These are phyloP conservation scores for Danielozyma ontarioensis DNA, from an alignment of 805 yeast genomes.

Conservation along the genomic window DNA sequence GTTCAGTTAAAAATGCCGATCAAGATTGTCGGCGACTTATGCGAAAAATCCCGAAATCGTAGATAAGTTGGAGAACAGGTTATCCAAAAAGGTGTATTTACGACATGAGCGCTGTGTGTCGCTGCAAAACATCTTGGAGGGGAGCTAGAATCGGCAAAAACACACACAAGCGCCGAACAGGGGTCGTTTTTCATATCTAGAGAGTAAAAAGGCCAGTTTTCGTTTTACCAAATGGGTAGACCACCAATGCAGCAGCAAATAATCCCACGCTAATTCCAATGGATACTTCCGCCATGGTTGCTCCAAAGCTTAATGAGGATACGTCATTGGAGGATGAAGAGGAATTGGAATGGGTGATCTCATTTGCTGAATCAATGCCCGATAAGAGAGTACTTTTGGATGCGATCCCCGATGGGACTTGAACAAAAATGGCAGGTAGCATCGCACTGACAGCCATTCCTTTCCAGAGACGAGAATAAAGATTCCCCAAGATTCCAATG, in stretches of 20 bases:
- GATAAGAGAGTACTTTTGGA: slow-evolving; percentile 79
- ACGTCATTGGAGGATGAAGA: slow-evolving; percentile 23
- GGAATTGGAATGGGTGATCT: slow-evolving; percentile 44
- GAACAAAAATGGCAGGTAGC: slow-evolving; percentile 93
- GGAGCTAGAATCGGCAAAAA: too few species aligned
- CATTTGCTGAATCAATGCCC: slow-evolving; percentile 73
- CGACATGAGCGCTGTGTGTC: too few species aligned
- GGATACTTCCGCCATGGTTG: slow-evolving; percentile 87
- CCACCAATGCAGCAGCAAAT: slow-evolving; percentile 83
- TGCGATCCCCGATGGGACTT: slow-evolving; percentile 93
- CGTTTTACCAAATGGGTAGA: slow-evolving; percentile 90
- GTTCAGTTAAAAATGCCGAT: too few species aligned
- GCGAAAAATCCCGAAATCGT: too few species aligned
- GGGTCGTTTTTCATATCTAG: too few species aligned
- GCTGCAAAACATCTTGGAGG: too few species aligned
- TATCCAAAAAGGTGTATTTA: too few species aligned
- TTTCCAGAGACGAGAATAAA: slow-evolving; percentile 80
- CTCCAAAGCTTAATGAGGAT: slow-evolving; percentile 55
- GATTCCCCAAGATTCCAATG: slow-evolving; percentile 82
- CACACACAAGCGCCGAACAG: too few species aligned
- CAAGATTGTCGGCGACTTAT: too few species aligned
- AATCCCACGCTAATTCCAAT: slow-evolving; percentile 93
- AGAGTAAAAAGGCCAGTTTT: slow-evolving; percentile 82
- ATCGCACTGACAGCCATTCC: slow-evolving; percentile 94
- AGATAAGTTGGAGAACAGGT: too few species aligned